These are phyloP conservation scores for Larix kaempferi DNA, from an alignment of 75 land plant genomes.

Conservation along the genomic window DNA sequence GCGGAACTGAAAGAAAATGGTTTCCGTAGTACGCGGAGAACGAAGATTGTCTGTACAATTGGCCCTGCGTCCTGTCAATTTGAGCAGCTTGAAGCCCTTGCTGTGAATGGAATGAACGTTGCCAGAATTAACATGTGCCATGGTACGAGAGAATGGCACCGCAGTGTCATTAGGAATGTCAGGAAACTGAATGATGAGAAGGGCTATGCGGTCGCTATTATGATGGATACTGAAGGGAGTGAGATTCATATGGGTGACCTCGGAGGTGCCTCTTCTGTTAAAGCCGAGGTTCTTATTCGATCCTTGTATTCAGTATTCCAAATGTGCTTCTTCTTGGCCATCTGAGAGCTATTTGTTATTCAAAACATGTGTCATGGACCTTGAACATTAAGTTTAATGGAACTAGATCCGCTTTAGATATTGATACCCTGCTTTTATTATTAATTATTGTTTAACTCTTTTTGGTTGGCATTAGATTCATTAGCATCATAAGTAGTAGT, in stretches of 20 bases:
- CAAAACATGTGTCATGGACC: too few relatives aligned
- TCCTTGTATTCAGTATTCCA: too few relatives aligned
- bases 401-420: too few relatives aligned
- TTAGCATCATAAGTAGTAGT: too few relatives aligned
- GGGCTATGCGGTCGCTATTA: slow-evolving; percentile 88
- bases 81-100: slow-evolving; percentile 93
- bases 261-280: slow-evolving; percentile 73
- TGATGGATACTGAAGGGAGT: slow-evolving; percentile 99
- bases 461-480: too few relatives aligned
- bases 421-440: too few relatives aligned
- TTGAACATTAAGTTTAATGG: too few relatives aligned
- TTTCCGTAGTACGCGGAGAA: slow-evolving; percentile 85
- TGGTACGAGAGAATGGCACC: slow-evolving; percentile 93
- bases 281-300: slow-evolving; percentile 66
- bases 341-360: too few relatives aligned
- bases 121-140: slow-evolving; percentile 97
- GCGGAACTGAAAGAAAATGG: slow-evolving; percentile 95
- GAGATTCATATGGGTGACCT: slow-evolving; percentile 99
- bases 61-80: slow-evolving; percentile 80
- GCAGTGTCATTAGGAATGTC: slow-evolving; percentile 63
- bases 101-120: slow-evolving; percentile 94
- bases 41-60: slow-evolving; percentile 93
- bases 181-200: slow-evolving; percentile 87
- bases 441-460: too few relatives aligned
- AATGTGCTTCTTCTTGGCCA: too few relatives aligned